Evolutionary conservation across 805 yeast species (phyloP), one percentile per base, ranked within the genome.

Genomic region (Starmerella apis): DNA sequence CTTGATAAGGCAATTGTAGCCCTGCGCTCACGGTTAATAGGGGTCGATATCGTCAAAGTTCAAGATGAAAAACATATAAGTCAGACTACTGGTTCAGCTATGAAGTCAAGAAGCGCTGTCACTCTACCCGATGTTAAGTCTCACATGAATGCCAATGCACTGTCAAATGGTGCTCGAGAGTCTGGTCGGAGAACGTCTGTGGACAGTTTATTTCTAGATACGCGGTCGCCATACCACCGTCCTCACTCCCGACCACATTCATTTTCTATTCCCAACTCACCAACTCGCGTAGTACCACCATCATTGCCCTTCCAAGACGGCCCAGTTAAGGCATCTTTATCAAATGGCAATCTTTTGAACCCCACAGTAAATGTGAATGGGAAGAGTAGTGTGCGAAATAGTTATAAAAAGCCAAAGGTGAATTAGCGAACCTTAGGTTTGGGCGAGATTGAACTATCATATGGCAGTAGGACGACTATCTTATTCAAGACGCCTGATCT

Each of bases 1-100:
- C 69, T 90, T 36, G 97, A 90, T 64, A 75, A 74, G 51, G 83
- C 92, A 8, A 86, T 92, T 10, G 72, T 80, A n/a, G 61, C 66
- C 8, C 64, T 87, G 48, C 72, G 86, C 55, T 80, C 59, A 11
- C 48, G 56, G 19, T 48, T 59, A n/a, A 54, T 60, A 16, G 35
- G 38, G 6, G 39, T 49, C 3, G 32, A 33, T 25, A 4, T 32
- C 9, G 23, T 28, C 28, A 37, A 37, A 30, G 10, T 20, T 6
- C 42, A 22, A 13, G 42, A 37, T 4, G 3, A 6, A 13, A 14
- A 6, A 22, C n/a, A n/a, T 4, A 20, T 24, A 3, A 13, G 19
- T n/a, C 42, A 37, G 2, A 23, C 28, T 5, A 24, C 7, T 22
- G 24, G n/a, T 4, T 4, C 23, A 31, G 43, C 16, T 14, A 25